Evolutionary conservation across 495 filamentous ascomycete species (phyloP).

Genomic region (Aspergillus baeticus): DNA sequence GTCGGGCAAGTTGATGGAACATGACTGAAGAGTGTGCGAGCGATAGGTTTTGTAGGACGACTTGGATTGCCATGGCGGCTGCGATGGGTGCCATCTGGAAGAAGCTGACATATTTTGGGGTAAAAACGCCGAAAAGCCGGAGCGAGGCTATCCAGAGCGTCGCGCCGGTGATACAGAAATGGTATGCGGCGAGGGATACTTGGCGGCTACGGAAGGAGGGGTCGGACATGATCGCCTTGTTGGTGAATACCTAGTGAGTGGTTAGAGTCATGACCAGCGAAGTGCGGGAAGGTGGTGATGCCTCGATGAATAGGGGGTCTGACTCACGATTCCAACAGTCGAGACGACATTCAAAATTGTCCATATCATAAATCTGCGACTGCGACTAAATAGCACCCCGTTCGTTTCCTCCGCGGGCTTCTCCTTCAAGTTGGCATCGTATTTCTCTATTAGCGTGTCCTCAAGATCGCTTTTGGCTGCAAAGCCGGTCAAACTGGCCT

Average conservation of each 20-base stretch:
- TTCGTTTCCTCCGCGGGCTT: background rate
- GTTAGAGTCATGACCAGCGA: background rate
- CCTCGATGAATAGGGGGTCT: background rate
- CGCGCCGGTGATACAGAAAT: conserved; percentile 68
- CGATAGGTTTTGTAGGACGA: conserved; percentile 73
- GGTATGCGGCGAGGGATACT: conserved; percentile 68
- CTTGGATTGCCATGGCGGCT: conserved; percentile 67
- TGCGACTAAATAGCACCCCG: background rate
- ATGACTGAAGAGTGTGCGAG: conserved; percentile 70
- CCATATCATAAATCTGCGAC: conserved; percentile 13
- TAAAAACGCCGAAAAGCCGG: conserved; percentile 60
- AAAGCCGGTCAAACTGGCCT: background rate
- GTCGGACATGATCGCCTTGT: conserved; percentile 72
- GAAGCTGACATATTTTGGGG: conserved; percentile 52
- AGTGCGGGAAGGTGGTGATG: background rate
- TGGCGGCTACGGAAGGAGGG: conserved; percentile 63
- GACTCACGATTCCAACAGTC: conserved; percentile 14
- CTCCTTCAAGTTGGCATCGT: background rate
- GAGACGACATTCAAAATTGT: conserved; percentile 18
- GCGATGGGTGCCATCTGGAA: conserved; percentile 62
- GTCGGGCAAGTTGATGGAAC: conserved; percentile 73
- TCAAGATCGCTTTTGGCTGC: background rate
- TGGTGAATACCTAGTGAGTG: conserved; percentile 64
- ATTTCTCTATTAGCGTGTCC: background rate
- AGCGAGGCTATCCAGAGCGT: conserved; percentile 65